Base-by-base conservation (phyloP, 148 eudicot species). In the Spergularia bocconei region DNA sequence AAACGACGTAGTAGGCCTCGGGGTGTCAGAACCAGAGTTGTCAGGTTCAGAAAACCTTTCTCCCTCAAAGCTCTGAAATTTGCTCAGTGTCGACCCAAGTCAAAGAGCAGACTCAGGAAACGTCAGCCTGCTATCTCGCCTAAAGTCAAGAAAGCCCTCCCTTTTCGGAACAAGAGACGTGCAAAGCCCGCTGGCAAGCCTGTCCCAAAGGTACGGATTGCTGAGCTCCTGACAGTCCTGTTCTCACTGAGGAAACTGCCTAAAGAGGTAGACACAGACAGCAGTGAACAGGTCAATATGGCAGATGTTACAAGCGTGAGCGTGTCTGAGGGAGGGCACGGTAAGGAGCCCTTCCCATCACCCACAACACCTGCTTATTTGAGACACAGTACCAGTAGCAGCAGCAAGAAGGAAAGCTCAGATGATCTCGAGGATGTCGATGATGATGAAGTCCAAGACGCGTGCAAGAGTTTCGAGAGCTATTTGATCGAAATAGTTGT, bases 381-480 rank as follows among this genome's bases (percentile, higher is more conserved):
- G 4, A 88, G 82, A 70, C 52, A 52, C 55, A 75, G 77, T 55
- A 72, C 36, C 50, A 80, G 76, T 17, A 71, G 48, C 48, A 44
- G 48, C 48, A 44, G 61, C 23, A 81, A 55, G 67, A 76, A 80
- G 14, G 87, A 74, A 20, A 82, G 66, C 62, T 23, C 48, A 0
- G 77, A 60, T 16, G 79, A 72, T 53, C 74, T 71, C 6, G 83
- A 79, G 41, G 91, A 44, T 44, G 48, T 44, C 6, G 48, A 29
- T 44, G 48, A 29, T 44, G 48, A 29, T 29, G 48, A 84, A 0
- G 84, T 79, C 11, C 88, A 86, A 53, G 90, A 91, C 1, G 86
- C 86, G 2, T 90, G 98, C 75, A 82, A 82, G 81, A 85, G 86
- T 17, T 93, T 91, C 16, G 98, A 91, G 87, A 90, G 77, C n/a